Evolutionary conservation across 2,329 filamentous ascomycete genomes (phyloP).

Genomic region (Phialemoniopsis sp.): DNA sequence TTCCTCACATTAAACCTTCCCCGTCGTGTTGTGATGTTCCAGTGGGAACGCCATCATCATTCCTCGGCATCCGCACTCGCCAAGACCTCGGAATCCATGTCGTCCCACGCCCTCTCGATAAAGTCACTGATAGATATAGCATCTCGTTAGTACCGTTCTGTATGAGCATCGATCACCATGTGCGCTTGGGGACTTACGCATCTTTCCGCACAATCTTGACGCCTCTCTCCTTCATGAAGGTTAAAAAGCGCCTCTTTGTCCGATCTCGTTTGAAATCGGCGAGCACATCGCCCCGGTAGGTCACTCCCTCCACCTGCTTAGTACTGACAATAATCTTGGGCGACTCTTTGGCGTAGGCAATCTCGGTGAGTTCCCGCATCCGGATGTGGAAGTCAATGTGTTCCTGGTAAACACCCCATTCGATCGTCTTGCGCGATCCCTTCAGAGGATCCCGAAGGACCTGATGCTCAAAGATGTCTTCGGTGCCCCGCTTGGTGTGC

Average conservation of each 20-base stretch:
- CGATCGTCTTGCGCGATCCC: constrained; percentile 23
- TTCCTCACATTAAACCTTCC: no score
- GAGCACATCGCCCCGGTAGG: constrained; percentile 40
- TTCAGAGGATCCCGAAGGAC: constrained; percentile 36
- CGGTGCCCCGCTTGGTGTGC: constrained; percentile 18
- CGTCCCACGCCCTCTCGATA: constrained; percentile 29
- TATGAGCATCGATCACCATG: no score
- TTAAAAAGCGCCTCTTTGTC: constrained; percentile 48
- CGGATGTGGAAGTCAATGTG: constrained; percentile 47
- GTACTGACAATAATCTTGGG: constrained; percentile 38
- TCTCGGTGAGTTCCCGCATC: constrained; percentile 38
- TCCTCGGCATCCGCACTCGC: constrained; percentile 15
- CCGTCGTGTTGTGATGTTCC: no score
- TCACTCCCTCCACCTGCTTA: constrained; percentile 19
- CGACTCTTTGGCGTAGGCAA: constrained; percentile 37
- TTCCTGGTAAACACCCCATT: constrained; percentile 46
- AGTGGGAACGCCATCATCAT: neutral
- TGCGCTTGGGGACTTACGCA: constrained; percentile 27
- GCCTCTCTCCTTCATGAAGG: constrained; percentile 38
- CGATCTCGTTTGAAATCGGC: constrained; percentile 47
- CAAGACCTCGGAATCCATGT: constrained; percentile 27
- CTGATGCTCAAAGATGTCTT: constrained; percentile 46
- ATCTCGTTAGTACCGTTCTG: neutral
- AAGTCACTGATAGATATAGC: constrained; percentile 19
- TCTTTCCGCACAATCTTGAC: constrained; percentile 33